These are phyloP conservation scores for Oldenlandia corymbosa DNA, from an alignment of 257 asterid species.

Conservation along the genomic window DNA sequence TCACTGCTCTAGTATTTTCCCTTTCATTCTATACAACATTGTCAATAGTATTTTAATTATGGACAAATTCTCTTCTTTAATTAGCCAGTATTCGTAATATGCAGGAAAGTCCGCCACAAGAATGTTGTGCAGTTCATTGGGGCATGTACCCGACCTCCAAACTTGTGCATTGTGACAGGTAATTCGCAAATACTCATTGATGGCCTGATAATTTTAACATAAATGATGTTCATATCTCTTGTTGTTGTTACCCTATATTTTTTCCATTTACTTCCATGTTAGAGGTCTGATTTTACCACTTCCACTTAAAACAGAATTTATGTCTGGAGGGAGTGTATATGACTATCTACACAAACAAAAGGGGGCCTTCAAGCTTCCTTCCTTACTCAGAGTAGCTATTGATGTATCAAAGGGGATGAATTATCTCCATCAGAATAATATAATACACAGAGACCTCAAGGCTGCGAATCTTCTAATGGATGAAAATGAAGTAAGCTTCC, in stretches of 20 bases:
- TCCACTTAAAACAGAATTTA: conserved; percentile 51
- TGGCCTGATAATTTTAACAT: not conserved
- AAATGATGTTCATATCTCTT: conserved; percentile 9
- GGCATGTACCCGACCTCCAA: conserved; percentile 91
- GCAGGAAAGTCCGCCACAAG: conserved; percentile 97
- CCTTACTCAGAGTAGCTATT: conserved; percentile 82
- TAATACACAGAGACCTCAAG: conserved; percentile 94
- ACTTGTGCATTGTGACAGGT: conserved; percentile 97
- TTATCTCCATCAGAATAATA: conserved; percentile 96
- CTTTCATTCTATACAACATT: not conserved
- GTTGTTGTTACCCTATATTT: not conserved
- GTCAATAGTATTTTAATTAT: not conserved
- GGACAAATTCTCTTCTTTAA: conserved; percentile 7
- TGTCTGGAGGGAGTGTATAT: conserved; percentile 97
- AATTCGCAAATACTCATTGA: conserved; percentile 8
- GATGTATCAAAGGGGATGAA: conserved; percentile 97
- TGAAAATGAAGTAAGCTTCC: conserved; percentile 83
- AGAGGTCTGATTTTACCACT: conserved; percentile 18
- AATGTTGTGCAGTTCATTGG: conserved; percentile 97
- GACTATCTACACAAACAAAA: conserved; percentile 90
- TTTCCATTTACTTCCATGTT: conserved; percentile 1
- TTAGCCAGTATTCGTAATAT: conserved; percentile 23
- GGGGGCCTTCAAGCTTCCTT: conserved; percentile 86
- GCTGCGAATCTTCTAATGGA: conserved; percentile 98
- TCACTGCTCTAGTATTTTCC: not conserved